Conservation (phyloP, 106 monocot genomes). For the Gastrodia elata region DNA sequence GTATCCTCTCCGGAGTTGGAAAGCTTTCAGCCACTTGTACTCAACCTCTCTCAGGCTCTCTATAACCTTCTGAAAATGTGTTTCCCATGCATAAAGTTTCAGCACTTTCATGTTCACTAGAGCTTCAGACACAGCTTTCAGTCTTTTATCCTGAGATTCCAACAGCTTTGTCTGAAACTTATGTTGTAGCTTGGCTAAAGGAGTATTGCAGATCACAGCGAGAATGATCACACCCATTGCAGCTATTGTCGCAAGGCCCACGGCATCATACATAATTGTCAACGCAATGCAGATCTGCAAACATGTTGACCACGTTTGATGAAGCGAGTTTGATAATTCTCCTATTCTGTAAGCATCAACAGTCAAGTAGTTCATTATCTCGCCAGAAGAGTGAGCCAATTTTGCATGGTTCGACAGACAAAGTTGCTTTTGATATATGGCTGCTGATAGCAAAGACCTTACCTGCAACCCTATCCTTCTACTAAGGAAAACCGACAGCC, state of each 20-base stretch:
- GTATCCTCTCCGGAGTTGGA: slow-evolving; percentile 64
- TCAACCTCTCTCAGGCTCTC: slow-evolving; percentile 57
- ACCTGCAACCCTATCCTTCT: slow-evolving; percentile 64
- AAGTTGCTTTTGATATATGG: slow-evolving; percentile 77
- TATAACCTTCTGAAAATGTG: slow-evolving; percentile 61
- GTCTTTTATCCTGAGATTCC: slow-evolving; percentile 75
- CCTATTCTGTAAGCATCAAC: slow-evolving; percentile 95
- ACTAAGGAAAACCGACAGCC: slow-evolving; percentile 84
- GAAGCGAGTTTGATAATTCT: slow-evolving; percentile 88
- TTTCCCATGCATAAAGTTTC: slow-evolving; percentile 97
- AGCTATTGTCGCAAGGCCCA: slow-evolving; percentile 77
- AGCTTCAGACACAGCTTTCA: slow-evolving; percentile 88
- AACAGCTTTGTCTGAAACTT: slow-evolving; percentile 77
- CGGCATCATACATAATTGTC: slow-evolving; percentile 65
- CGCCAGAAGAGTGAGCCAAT: slow-evolving; percentile 68
- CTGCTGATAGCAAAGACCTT: slow-evolving; percentile 75
- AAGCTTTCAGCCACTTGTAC: slow-evolving; percentile 61
- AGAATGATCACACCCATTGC: slow-evolving; percentile 66
- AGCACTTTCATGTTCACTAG: slow-evolving; percentile 88
- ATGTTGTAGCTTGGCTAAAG: slow-evolving; percentile 77
- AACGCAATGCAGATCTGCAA: slow-evolving; percentile 78
- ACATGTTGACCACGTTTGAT: slow-evolving; percentile 86
- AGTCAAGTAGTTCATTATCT: slow-evolving; percentile 85
- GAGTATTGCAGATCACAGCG: slow-evolving; percentile 74
- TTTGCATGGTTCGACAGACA: slow-evolving; percentile 64